These are phyloP conservation scores for Pythium plurisporium DNA, from an alignment of 352 stramenopile genomes.

Conservation along the genomic window DNA sequence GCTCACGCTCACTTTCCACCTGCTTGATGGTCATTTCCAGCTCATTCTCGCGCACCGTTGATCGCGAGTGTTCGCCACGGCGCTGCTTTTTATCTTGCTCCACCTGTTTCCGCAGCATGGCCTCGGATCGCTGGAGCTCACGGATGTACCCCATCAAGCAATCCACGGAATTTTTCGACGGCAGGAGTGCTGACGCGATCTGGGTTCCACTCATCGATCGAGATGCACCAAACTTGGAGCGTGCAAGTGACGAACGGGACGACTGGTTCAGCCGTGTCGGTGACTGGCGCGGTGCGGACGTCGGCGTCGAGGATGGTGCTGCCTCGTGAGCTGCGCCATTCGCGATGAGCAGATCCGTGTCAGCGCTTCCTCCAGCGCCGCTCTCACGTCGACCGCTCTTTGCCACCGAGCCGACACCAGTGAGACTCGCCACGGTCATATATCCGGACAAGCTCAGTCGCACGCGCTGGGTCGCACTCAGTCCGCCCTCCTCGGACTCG, in stretches of 20 bases:
- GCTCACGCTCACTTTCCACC: constrained; percentile 20
- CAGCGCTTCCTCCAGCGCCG: background rate
- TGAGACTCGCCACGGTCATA: constrained; percentile 23
- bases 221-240: constrained; percentile 25
- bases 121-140: constrained; percentile 65
- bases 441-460: constrained; percentile 50
- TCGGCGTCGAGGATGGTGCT: background rate
- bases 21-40: constrained; percentile 39
- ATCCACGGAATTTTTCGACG: constrained; percentile 51
- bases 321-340: background rate
- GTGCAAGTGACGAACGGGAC: constrained; percentile 19
- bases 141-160: constrained; percentile 74
- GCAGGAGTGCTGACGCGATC: constrained; percentile 52
- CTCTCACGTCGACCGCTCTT: constrained; percentile 2
- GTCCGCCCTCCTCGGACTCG: constrained; percentile 21
- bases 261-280: constrained; percentile 26
- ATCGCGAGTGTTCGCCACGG: constrained; percentile 45
- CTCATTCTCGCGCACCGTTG: constrained; percentile 32
- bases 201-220: constrained; percentile 15
- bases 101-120: constrained; percentile 53
- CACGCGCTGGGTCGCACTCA: constrained; percentile 56
- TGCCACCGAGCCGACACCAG: constrained; percentile 19
- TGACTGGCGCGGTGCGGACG: background rate
- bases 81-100: constrained; percentile 47
- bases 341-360: background rate